A percentile compares a stretch with the other conserved stretches of the same genome.
These are phyloP conservation scores for Teratosphaeriaceae sp. DNA, from an alignment of 2,329 filamentous ascomycete genomes.

Conservation along the genomic window DNA sequence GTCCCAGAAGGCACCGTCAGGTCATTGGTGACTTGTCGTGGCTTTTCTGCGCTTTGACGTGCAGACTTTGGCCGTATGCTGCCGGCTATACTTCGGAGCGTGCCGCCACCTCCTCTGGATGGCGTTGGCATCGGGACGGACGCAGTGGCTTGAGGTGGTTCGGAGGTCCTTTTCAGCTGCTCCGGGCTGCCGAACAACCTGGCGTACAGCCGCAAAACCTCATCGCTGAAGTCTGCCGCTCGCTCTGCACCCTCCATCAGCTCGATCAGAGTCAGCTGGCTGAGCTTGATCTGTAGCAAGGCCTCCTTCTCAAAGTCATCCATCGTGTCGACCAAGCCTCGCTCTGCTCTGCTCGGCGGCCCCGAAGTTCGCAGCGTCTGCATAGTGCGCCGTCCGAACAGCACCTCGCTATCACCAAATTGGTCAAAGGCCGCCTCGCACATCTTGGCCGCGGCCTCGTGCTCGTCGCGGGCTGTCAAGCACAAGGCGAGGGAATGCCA, in stretches of 20 bases:
- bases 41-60: constrained; percentile 36
- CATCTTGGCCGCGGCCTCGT: constrained; percentile 67
- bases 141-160: constrained; percentile 45
- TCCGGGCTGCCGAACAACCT: constrained; percentile 65
- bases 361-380: constrained; percentile 36
- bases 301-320: constrained; percentile 76
- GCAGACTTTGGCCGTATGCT: constrained; percentile 61
- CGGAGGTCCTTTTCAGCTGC: constrained; percentile 9
- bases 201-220: constrained; percentile 74
- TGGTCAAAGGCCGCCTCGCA: constrained; percentile 91
- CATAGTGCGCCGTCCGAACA: constrained; percentile 53
- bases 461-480: constrained; percentile 80
- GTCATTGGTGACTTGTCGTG: constrained; percentile 8
- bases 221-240: constrained; percentile 82
- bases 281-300: constrained; percentile 93
- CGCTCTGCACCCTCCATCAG: constrained; percentile 74
- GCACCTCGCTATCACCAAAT: constrained; percentile 63
- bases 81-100: constrained; percentile 51
- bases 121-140: constrained; percentile 15
- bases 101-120: constrained; percentile 24
- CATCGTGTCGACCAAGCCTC: constrained; percentile 68
- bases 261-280: constrained; percentile 78
- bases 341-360: constrained; percentile 11
- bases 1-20: not conserved
- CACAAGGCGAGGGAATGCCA: constrained; percentile 90